Base-by-base conservation (phyloP, 139 green algal species). In the Coccomyxa sp. region DNA sequence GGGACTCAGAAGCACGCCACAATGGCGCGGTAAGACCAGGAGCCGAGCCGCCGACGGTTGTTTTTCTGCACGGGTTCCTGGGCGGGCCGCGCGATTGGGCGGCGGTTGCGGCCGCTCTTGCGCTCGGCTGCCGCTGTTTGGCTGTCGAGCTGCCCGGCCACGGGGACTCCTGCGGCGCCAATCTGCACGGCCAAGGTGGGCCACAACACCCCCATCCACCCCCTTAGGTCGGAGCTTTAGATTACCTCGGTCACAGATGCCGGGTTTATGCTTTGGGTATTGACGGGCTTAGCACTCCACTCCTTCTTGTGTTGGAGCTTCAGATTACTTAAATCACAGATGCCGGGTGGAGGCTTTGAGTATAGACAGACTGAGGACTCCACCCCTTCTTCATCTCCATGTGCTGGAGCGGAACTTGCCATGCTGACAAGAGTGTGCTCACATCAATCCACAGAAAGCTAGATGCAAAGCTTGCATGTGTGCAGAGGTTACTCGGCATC, bases 51-150 rank as follows among this genome's bases (percentile, higher is more conserved):
- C 77, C 45, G 0, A 68, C 45, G 13, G 18, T 81, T 16, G 57
- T 98, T 25, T 88, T 98, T 38, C 89, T 98, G 59, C 95, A 98
- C 84, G 95, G 95, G 68, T 97, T 98, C 87, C 82, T 98, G 67
- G 95, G 95, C 1, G 63, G 31, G 23, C 58, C 80, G 14, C 58
- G 83, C 11, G 94, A 98, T 79, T 98, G 95, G 95, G 27, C 60
- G 75, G 90, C 93, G 0, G 38, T 95, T 14, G 92, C 94, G 88
- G 51, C 58, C 12, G 87, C 84, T 0, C 86, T 96, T 31, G 88
- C 88, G 4, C 63, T 87, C 11, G 68, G 76, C 13, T 86, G 86
- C 32, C 81, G 79, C 18, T 95, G 90, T 84, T 13, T 95, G 1
- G 91, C 92, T 0, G 12, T 97, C 0, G 92, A 95, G 82, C 87